These are phyloP conservation scores for Arthrobotrys iridis DNA, from an alignment of 2,329 filamentous ascomycete species.

Conservation along the genomic window DNA sequence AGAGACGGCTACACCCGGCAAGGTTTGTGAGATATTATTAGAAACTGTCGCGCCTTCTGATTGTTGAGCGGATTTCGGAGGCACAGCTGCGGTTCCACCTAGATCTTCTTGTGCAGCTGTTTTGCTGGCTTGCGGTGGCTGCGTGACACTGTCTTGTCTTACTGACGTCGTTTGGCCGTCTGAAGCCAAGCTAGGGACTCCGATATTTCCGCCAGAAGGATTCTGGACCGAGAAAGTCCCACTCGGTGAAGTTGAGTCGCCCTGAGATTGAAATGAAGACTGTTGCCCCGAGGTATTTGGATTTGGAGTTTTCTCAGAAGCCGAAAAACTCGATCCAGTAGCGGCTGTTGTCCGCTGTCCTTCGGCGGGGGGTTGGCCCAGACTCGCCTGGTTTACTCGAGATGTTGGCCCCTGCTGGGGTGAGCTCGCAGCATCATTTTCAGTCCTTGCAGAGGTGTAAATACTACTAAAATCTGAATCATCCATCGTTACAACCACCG, in stretches of 20 bases:
- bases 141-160: not conserved
- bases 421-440: not conserved
- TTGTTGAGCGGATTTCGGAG: not conserved
- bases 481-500: slow-evolving; percentile 26
- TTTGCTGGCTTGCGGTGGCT: not conserved
- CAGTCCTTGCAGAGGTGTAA: not conserved
- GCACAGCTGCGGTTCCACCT: not conserved
- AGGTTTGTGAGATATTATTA: not conserved
- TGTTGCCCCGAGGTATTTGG: not conserved
- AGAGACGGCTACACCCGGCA: not conserved
- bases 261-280: not conserved
- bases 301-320: not conserved
- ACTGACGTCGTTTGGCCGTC: not conserved
- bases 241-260: not conserved
- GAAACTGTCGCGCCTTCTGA: not conserved
- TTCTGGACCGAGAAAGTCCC: not conserved
- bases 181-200: not conserved
- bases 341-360: not conserved
- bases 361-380: not conserved
- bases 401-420: not conserved
- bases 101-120: not conserved
- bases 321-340: not conserved
- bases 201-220: not conserved
- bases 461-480: slow-evolving; percentile 16
- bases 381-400: not conserved